Conservation (phyloP, 23 red algal species). For the Gracilaria gracilis region DNA sequence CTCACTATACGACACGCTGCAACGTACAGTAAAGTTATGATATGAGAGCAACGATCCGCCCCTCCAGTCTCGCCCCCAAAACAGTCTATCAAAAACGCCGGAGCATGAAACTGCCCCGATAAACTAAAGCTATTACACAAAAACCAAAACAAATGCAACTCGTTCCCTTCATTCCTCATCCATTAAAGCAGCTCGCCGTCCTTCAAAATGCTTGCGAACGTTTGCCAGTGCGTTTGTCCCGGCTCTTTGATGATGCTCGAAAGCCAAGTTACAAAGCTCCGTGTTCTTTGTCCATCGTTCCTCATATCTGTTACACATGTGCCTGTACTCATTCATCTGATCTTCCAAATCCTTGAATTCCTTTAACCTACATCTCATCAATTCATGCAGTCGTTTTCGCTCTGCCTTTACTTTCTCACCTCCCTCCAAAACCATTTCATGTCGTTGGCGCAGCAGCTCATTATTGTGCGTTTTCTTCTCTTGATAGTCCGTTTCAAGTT, state of each 20-base stretch:
- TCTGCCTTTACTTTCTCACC: background rate
- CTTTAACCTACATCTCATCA: background rate
- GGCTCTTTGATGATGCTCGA: background rate
- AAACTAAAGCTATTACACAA: too few species aligned
- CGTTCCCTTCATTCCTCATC: background rate
- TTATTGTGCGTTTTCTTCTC: slow-evolving; percentile 15
- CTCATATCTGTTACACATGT: background rate
- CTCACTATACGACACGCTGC: too few species aligned
- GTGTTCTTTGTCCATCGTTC: background rate
- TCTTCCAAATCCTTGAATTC: background rate
- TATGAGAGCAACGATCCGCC: too few species aligned
- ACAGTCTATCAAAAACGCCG: too few species aligned
- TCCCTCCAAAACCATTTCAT: slow-evolving; percentile 34
- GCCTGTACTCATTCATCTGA: slow-evolving; percentile 5
- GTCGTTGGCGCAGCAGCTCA: slow-evolving; percentile 21
- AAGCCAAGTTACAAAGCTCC: background rate
- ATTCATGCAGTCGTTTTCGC: background rate
- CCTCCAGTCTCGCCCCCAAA: too few species aligned
- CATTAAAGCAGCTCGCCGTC: background rate
- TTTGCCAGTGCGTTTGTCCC: background rate
- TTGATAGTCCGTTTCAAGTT: slow-evolving; percentile 52
- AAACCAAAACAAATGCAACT: too few species aligned
- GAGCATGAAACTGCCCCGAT: too few species aligned
- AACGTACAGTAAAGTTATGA: too few species aligned
- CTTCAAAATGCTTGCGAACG: background rate